Evolutionary conservation across 2,329 filamentous ascomycete species (phyloP), one percentile per base, ranked within the genome.

Genomic region (Lasiodiplodia citricola): DNA sequence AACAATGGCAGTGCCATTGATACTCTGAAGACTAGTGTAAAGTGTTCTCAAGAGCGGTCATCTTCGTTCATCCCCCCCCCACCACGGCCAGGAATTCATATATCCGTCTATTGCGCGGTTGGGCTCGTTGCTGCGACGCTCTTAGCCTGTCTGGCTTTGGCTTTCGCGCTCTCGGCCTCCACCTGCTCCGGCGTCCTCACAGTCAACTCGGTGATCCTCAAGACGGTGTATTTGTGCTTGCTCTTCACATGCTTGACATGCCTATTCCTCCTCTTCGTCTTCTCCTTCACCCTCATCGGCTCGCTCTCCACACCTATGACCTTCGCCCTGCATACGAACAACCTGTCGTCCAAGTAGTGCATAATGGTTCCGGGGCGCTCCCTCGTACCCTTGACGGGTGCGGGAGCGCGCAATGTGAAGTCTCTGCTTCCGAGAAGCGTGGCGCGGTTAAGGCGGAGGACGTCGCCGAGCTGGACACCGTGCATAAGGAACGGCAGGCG

Each of bases 141-240:
- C 38, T 41, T 41, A 16, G n/a, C 41, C 21, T 7, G 3, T 25
- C 4, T 25, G 41, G 25, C 50, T 69, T 82, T 41, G 77, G 51
- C 58, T 23, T 63, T 37, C 41, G n/a, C 58, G 25, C 28, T 63
- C 69, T 82, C 82, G 55, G 72, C 71, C 75, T 84, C 75, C 75
- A 88, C 79, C 77, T 87, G 83, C 63, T 88, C 87, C 70, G 86
- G 71, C 31, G 81, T 83, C 80, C 84, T 87, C 5, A 97, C 85
- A 77, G 87, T 90, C 71, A 98, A 78, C 81, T 98, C 92, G 77
- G 91, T 91, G 72, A 99, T 91, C 76, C 90, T 87, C 80, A 99
- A 77, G 25, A 97, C 88, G 2, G 96, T 99, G 80, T 92, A 97
- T 75, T 88, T 87, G 78, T 97, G 93, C 87, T 99, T 97, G 85